Base-by-base conservation (phyloP, 345 rosid species). In the Eutrema yunnanense region DNA sequence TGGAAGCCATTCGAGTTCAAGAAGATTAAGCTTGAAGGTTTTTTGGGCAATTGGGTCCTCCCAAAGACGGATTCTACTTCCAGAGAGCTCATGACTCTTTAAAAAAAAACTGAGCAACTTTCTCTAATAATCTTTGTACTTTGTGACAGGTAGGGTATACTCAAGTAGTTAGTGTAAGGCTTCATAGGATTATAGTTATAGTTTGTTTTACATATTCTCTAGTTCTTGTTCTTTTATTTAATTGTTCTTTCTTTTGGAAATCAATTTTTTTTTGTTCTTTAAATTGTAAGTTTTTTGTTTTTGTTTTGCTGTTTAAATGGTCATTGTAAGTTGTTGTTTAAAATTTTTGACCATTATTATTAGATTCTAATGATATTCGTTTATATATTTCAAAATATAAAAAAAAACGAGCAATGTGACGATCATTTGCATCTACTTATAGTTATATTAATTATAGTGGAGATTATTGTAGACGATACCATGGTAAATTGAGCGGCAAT, bases 1-100 rank as follows among this genome's bases (percentile, higher is more conserved):
- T 63, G 71, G 79, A 62, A 49, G 46, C 71, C 75, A 5, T 76
- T 63, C 12, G 74, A 69, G 74, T 75, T 69, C 27, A 65, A 73
- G 61, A 65, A 65, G 48, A 33, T 58, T 6, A 72, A 62, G 55
- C 66, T 56, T 50, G 60, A 62, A 53, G 74, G 71, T 57, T 9
- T 70, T 22, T 41, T 40, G 46, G 79, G 80, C 32, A 76, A 47
- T 5, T 64, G 61, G 71, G 48, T 56, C 6, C 36, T 74, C 8
- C 73, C 73, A 60, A 60, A 52, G 26, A 60, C 73, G 34, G 37
- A 61, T 51, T 34, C 73, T 26, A 5, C 73, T 59, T 34, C 73
- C 4, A 60, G 49, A 67, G 78, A 74, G 73, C 68, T 74, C 22
- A 5, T 10, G 13, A 50, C 78, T 67, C 67, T 59, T 57, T 13